Evolutionary conservation across 139 green algal genomes (phyloP), one percentile per base, ranked within the genome.

Genomic region (Chlamydomonas sp.): DNA sequence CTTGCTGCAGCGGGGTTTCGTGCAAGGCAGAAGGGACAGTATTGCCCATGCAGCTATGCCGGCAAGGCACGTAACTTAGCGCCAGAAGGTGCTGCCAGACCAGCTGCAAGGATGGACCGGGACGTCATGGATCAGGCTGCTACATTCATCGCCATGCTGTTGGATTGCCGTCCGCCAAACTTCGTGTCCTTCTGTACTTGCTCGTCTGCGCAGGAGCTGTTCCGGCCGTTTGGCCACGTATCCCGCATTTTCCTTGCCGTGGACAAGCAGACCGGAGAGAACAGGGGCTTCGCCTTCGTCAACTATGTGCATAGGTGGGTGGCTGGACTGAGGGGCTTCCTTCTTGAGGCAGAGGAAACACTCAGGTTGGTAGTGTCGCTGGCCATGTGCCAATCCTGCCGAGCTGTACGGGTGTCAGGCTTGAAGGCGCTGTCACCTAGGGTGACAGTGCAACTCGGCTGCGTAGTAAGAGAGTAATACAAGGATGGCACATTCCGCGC

Each of bases 271-370:
- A 99, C 98, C 9, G 93, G 93, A 62, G 96, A 98, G 91, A 96
- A 92, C 85, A 90, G 98, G 17, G 98, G 98, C 75, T 99, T 99
- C 94, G 98, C 96, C 0, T 99, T 99, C 85, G 96, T 99, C 91
- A 99, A 99, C 93, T 99, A 99, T 85, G 90, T 97, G 63, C 90
- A 94, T 90, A 95, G 90, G 93, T 96, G 77, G 61, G 87, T 31
- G 67, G 67, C 67, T 5, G 18, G 67, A 73, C 12, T 73, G 5
- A 31, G 67, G 14, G 6, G 57, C 75, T 57, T 10, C 8, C 63
- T 63, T 63, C 4, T 78, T n/a, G 31, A 49, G 31, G 31, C 31
- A 49, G 31, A 49, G 31, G 31, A 49, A 49, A 49, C 31, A 49
- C 31, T 49, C 31, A 49, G 31, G 31, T 49, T 85, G 73, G 14